Evolutionary conservation across 2,329 filamentous ascomycete species (phyloP), one percentile per base, ranked within the genome.

Genomic region (Microdochium trichocladiopsis): DNA sequence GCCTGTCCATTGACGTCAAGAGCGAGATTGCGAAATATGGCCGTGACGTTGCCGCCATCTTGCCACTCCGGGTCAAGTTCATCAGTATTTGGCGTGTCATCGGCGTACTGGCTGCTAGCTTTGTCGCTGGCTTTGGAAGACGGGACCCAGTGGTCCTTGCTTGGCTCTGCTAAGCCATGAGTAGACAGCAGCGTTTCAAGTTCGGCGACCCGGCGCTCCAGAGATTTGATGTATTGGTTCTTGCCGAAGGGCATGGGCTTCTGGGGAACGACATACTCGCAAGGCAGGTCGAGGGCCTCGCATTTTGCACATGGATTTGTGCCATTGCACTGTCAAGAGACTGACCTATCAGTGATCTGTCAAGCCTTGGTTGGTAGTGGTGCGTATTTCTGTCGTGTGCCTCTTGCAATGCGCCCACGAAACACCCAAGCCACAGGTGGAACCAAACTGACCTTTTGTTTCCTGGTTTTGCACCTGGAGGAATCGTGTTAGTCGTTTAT

Each of bases 221-320:
- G 28, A 8, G 28, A 33, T 14, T 33, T 33, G 28, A 33, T 33
- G 14, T 33, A 33, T 14, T 33, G 55, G 16, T 54, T 54, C 21
- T 54, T 54, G 50, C 52, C 52, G 24, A 54, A 52, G 8, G 52
- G 52, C 52, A 54, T 54, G 2, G 52, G 50, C 33, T 52, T 54
- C 50, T 54, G 52, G 9, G 52, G 52, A 4, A 54, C 47, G 50
- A 54, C 50, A 49, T 54, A 54, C 36, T 54, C 52, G 45, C 52
- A 54, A 14, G 41, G 25, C 21, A 54, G 11, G 25, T 31, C 45
- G 12, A 49, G 14, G 8, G 49, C 16, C 23, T 54, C 18, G 47
- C 52, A 54, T 23, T 54, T 51, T n/a, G 49, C 33, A 28, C 51
- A 53, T 22, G 51, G 51, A 28, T 50, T 50, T 16, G 47, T 41